Conservation (phyloP, 1,284 basidiomycete genomes). For the Pseudozyma tsukubaensis region DNA sequence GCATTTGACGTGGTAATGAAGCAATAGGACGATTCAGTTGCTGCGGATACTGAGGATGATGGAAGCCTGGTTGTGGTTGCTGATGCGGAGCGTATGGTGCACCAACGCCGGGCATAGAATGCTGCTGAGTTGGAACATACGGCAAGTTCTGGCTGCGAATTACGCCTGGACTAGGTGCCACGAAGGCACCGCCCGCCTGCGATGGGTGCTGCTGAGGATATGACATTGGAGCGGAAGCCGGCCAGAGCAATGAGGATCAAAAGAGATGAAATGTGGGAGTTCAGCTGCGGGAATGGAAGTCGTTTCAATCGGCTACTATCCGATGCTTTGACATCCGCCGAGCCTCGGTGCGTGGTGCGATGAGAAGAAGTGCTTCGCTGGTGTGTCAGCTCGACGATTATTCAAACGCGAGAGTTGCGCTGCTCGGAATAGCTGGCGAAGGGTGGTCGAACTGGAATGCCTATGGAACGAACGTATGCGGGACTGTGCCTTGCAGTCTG, state of each 20-base stretch:
- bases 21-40: conserved; percentile 32
- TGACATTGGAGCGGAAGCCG: conserved; percentile 26
- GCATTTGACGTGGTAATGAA: conserved; percentile 31
- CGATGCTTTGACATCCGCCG: no score
- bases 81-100: conserved; percentile 21
- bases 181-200: conserved; percentile 25
- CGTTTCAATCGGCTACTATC: background rate
- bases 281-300: background rate
- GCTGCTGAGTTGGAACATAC: conserved; percentile 23
- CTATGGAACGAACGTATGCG: no score
- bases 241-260: conserved; percentile 9
- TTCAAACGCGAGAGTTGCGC: background rate
- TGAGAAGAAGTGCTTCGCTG: background rate
- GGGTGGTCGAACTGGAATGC: no score
- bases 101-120: conserved; percentile 9
- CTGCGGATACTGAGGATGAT: conserved; percentile 11
- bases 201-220: conserved; percentile 32
- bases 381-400: background rate
- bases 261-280: conserved; percentile 41
- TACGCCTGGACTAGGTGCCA: conserved; percentile 19
- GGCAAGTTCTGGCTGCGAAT: conserved; percentile 37
- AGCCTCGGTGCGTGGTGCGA: no score
- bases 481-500: no score
- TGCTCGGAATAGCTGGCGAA: no score
- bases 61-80: conserved; percentile 27